Conservation (phyloP, 352 stramenopile species). For the Pilasporangium apinafurcum region DNA sequence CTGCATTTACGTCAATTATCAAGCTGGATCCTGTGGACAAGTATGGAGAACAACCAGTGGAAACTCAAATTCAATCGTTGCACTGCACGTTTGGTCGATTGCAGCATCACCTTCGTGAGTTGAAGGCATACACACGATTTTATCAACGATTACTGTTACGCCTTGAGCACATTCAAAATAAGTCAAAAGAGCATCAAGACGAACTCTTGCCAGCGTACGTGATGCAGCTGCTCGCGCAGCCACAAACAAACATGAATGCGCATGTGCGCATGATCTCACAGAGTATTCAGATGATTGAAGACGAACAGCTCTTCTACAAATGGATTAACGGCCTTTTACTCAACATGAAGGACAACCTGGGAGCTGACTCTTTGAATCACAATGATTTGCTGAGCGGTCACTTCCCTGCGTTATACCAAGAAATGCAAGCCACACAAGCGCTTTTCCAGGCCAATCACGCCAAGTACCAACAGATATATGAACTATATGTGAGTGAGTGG, state of each 20-base stretch:
- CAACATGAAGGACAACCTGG: background rate
- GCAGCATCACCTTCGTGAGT: constrained; percentile 24
- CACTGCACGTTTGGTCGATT: constrained; percentile 38
- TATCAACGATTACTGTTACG: constrained; percentile 32
- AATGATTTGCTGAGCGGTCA: too few relatives aligned
- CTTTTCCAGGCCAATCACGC: constrained; percentile 18
- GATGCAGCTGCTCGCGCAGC: constrained; percentile 27
- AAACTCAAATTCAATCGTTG: constrained; percentile 27
- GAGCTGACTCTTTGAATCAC: too few relatives aligned
- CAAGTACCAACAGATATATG: constrained; percentile 19
- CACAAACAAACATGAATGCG: constrained; percentile 16
- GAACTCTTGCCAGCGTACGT: constrained; percentile 29
- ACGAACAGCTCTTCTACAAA: constrained; percentile 67
- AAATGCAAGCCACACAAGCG: constrained; percentile 19
- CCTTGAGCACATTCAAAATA: constrained; percentile 22
- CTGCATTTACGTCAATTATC: constrained; percentile 10
- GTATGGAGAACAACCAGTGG: constrained; percentile 3
- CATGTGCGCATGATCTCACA: constrained; percentile 36
- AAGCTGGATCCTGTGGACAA: background rate
- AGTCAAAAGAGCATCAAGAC: constrained; percentile 10
- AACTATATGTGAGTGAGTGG: constrained; percentile 23
- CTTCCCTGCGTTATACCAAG: constrained; percentile 9
- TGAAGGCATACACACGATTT: constrained; percentile 24
- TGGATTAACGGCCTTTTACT: constrained; percentile 56
- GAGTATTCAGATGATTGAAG: constrained; percentile 46